A percentile compares a stretch with the other conserved stretches of the same genome.
phyloP scores from a whole-genome alignment of 805 yeast genomes.

The Yarrowia deformans region DNA sequence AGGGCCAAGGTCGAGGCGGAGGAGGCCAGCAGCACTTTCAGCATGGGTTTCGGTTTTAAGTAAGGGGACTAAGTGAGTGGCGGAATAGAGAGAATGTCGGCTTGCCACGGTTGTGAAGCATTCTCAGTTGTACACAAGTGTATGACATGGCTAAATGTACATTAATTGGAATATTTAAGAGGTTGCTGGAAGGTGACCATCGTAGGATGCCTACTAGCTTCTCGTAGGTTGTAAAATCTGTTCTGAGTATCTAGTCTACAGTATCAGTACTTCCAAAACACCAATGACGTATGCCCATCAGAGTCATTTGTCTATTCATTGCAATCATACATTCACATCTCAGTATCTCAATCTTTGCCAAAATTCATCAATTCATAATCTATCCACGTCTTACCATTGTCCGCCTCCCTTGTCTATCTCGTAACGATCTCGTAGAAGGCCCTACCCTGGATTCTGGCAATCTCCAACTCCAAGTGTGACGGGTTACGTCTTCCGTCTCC shows the following conservation, averaged over 20 bases:
- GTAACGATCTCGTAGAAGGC: conserved; percentile 60
- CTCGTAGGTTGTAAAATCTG: too few relatives aligned
- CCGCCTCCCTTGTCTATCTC: neutral
- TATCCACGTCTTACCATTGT: too few relatives aligned
- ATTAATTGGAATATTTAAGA: conserved; percentile 22
- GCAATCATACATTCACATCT: too few relatives aligned
- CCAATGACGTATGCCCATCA: too few relatives aligned
- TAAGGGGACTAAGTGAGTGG: neutral
- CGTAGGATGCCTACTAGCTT: too few relatives aligned
- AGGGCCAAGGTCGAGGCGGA: conserved; percentile 15
- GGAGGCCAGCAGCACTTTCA: conserved; percentile 5
- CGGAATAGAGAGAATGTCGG: conserved; percentile 22
- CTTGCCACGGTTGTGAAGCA: conserved; percentile 23
- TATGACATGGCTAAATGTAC: conserved; percentile 31
- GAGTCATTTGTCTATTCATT: too few relatives aligned
- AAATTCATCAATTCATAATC: too few relatives aligned
- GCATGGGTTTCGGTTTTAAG: conserved; percentile 14
- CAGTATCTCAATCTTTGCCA: too few relatives aligned
- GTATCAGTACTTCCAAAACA: too few relatives aligned
- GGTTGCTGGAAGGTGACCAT: neutral
- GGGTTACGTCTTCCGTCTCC: conserved; percentile 78
- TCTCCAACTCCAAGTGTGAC: conserved; percentile 64
- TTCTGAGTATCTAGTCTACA: too few relatives aligned
- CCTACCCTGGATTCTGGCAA: conserved; percentile 73
- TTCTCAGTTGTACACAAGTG: neutral